These are phyloP conservation scores for Rhynchospora breviuscula DNA, from an alignment of 176 grass and related monocot species.

Conservation along the genomic window DNA sequence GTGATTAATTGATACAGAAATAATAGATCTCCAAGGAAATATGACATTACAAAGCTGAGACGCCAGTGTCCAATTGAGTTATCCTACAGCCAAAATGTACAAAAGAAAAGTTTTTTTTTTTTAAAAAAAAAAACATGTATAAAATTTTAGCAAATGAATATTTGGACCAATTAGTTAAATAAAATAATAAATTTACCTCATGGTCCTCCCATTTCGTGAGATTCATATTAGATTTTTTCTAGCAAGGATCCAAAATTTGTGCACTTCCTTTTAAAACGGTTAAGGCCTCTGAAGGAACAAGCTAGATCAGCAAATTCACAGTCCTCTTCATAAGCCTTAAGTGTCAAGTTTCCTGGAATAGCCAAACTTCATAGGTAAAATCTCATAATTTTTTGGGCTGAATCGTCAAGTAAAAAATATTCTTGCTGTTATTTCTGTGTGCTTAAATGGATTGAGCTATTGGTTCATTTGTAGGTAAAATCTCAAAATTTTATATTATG, in stretches of 20 bases:
- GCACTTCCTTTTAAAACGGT: constrained; percentile 79
- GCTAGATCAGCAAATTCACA: constrained; percentile 90
- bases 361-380: background rate
- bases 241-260: constrained; percentile 81
- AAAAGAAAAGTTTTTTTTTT: too few species aligned
- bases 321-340: constrained; percentile 56
- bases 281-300: constrained; percentile 69
- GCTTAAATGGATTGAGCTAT: too few species aligned
- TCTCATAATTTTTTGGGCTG: background rate
- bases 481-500: too few species aligned
- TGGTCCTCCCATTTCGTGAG: constrained; percentile 89
- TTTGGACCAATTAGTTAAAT: background rate
- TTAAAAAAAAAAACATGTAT: too few species aligned
- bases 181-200: constrained; percentile 26
- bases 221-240: constrained; percentile 85
- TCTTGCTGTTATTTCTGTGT: too few species aligned
- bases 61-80: constrained; percentile 93
- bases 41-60: constrained; percentile 93
- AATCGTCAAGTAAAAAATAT: background rate
- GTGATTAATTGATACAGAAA: constrained; percentile 39
- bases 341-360: constrained; percentile 61
- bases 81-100: constrained; percentile 40
- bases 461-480: too few species aligned
- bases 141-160: background rate
- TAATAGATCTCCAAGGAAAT: constrained; percentile 88